These are phyloP conservation scores for Elongisporangium undulatum DNA, from an alignment of 352 stramenopile species.

Conservation along the genomic window DNA sequence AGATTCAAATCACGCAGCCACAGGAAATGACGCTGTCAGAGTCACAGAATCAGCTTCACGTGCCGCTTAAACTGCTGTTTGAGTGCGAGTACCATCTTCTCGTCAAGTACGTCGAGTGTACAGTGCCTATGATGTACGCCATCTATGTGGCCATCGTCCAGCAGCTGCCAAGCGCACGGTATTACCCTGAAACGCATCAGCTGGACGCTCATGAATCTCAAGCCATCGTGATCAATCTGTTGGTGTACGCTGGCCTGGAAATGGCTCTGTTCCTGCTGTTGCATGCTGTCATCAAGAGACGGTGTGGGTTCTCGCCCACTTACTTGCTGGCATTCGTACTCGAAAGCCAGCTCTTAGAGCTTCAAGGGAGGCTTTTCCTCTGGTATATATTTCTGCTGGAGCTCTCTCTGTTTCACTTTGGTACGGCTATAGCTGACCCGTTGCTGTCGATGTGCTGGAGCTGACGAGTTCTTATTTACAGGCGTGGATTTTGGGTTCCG, in stretches of 20 bases:
- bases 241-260: conserved; percentile 10
- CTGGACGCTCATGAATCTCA: conserved; percentile 1
- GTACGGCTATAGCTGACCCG: not conserved
- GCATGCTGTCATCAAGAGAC: conserved; percentile 9
- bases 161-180: conserved; percentile 9
- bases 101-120: conserved; percentile 20
- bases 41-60: no score
- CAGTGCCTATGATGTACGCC: conserved; percentile 16
- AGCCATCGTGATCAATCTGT: conserved; percentile 4
- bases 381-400: conserved; percentile 19
- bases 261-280: conserved; percentile 10
- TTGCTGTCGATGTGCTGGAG: not conserved
- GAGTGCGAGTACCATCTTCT: conserved; percentile 17
- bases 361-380: conserved; percentile 15
- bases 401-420: conserved; percentile 12
- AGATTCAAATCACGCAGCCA: no score
- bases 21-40: no score
- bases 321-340: conserved; percentile 21
- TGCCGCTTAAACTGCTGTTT: conserved; percentile 14
- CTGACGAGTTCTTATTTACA: not conserved
- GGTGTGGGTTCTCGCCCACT: conserved; percentile 14
- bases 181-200: conserved; percentile 12
- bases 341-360: conserved; percentile 13
- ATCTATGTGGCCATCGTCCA: conserved; percentile 12
- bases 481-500: conserved; percentile 13